Evolutionary conservation across 495 filamentous ascomycete genomes (phyloP), one percentile per base, ranked within the genome.

Genomic region (Emericellopsis terricola): DNA sequence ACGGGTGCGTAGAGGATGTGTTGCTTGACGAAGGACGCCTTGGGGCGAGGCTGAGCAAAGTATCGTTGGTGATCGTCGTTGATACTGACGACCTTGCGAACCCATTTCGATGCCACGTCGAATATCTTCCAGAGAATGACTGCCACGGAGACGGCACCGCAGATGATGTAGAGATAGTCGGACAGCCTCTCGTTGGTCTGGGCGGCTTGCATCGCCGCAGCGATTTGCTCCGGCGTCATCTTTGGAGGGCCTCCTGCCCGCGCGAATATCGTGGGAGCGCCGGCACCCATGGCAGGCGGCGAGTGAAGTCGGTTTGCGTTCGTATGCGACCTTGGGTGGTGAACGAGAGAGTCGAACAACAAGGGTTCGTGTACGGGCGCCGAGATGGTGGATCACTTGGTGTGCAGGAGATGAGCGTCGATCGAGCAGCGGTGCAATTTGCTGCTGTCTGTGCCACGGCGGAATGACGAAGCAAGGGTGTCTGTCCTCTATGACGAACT

Each of bases 1-100:
- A n/a, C 52, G 14, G 89, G 89, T 3, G 89, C 70, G 45, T 87
- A 86, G 1, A 89, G 55, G 2, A 96, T 30, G 43, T 89, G 68
- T 39, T 75, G 78, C 64, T 96, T 93, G 33, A 91, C 52, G 59
- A 66, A 48, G 64, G 69, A 76, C 66, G 78, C 61, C 31, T 60
- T 52, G 9, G 40, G 37, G 8, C 59, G 57, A 2, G 65, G 50
- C 3, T 42, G 46, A 6, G 61, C 54, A 36, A 68, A 76, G 44
- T 65, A 78, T 42, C 42, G 48, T 46, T 58, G 81, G 49, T 49
- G 71, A 49, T 68, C 84, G 71, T 57, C 74, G 47, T 65, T 59
- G 28, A 86, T 57, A 29, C 71, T 76, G 14, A 73, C 59, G 40
- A 94, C 64, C 16, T 76, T 77, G 37, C 89, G 76, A 19, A 89